A percentile compares a stretch with the other conserved stretches of the same genome.
Conservation (phyloP, 2,329 filamentous ascomycete genomes). For the Fusarium papillatum region DNA sequence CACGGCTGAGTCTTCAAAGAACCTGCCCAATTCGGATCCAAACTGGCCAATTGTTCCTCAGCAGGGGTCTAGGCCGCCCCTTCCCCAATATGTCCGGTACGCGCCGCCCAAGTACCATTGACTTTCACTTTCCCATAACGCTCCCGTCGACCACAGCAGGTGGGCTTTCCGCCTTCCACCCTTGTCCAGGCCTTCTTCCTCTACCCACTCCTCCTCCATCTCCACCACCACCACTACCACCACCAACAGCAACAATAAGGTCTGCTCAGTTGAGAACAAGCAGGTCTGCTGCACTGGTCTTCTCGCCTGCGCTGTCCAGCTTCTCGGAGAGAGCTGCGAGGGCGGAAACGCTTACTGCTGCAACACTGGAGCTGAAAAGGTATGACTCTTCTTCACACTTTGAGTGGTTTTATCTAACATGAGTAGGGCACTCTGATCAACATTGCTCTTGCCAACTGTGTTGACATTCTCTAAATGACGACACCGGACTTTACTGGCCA, state of each 20-base stretch:
- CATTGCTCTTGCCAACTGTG: not conserved
- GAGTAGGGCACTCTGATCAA: not conserved
- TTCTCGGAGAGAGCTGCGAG: not conserved
- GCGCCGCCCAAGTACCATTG: not conserved
- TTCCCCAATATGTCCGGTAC: slow-evolving; percentile 33
- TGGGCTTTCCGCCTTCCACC: slow-evolving; percentile 32
- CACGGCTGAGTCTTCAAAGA: slow-evolving; percentile 20
- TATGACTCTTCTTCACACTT: not conserved
- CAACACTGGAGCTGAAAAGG: not conserved
- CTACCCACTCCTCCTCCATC: slow-evolving; percentile 27
- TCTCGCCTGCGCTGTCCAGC: not conserved
- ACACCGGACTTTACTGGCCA: not conserved
- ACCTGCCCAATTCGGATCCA: slow-evolving; percentile 9
- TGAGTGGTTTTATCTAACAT: not conserved
- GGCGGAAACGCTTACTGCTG: not conserved
- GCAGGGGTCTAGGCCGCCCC: not conserved
- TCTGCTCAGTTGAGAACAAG: not conserved
- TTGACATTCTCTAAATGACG: not conserved
- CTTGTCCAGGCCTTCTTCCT: slow-evolving; percentile 15
- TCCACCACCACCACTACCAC: not conserved
- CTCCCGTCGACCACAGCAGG: slow-evolving; percentile 16
- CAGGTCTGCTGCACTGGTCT: not conserved
- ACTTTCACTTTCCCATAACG: slow-evolving; percentile 26
- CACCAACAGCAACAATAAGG: not conserved
- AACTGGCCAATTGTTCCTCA: slow-evolving; percentile 9